Conservation (phyloP, 805 yeast genomes). For the Wickerhamiella dianesei region DNA sequence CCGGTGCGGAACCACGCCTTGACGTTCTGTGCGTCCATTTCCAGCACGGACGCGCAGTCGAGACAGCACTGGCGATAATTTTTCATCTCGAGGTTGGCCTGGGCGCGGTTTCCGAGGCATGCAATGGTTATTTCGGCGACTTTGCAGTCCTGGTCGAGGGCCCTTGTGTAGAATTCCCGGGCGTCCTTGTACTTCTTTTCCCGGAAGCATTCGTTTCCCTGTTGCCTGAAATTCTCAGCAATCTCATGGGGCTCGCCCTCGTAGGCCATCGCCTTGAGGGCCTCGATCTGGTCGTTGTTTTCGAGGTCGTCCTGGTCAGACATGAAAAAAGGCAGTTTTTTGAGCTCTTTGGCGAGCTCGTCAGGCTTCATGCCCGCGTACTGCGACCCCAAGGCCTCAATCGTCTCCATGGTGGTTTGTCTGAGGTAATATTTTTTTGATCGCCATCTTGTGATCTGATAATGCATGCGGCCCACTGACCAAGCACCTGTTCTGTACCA, state of each 20-base stretch:
- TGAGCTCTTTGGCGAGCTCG: constrained; percentile 63
- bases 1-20: constrained; percentile 83
- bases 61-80: constrained; percentile 78
- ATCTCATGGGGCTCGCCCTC: constrained; percentile 93
- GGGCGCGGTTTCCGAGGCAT: constrained; percentile 71
- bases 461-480: no score
- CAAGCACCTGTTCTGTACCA: no score
- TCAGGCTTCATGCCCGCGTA: constrained; percentile 50
- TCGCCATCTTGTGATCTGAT: neutral
- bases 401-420: neutral
- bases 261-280: constrained; percentile 77
- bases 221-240: constrained; percentile 77
- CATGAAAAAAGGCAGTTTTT: constrained; percentile 88
- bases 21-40: constrained; percentile 43
- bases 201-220: constrained; percentile 81
- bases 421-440: neutral
- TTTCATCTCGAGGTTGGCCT: constrained; percentile 72
- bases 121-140: constrained; percentile 30
- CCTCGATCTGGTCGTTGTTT: constrained; percentile 59
- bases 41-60: constrained; percentile 64
- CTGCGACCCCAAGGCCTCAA: constrained; percentile 1
- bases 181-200: constrained; percentile 64
- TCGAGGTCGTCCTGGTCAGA: constrained; percentile 63
- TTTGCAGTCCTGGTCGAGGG: constrained; percentile 53
- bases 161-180: constrained; percentile 63